Base-by-base conservation (phyloP, 176 grass and related monocot species). In the Eleusine indica region DNA sequence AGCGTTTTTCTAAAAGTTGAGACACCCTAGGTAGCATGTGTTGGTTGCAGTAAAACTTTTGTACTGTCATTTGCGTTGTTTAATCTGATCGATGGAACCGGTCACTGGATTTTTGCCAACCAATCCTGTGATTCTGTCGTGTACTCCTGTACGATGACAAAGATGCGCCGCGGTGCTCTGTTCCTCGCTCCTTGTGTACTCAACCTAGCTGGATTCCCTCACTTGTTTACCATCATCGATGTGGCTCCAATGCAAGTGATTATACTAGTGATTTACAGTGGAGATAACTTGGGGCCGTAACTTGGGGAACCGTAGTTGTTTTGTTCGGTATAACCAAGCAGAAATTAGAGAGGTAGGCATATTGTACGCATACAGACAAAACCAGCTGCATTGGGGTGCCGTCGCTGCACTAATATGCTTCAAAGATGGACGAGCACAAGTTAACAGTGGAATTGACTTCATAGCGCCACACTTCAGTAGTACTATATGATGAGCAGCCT, bases 71-170 rank as follows among this genome's bases (percentile, higher is more conserved):
- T 0, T 4, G 0, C 43, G 80, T 71, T 30, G 11, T 82, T 81
- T 82, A 81, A 64, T 64, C 56, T 2, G 53, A 54, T 72, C 67
- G 78, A 90, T 73, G 66, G 71, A 71, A 56, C 66, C 43, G 5
- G 70, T 35, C 73, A 86, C 14, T 8, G 58, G 88, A 66, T 66
- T 78, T 82, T 15, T 43, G 54, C 54, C 70, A 69, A 64, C 49
- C 28, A 48, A 40, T 48, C 38, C 0, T 71, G 64, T 54, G 39
- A 40, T 48, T 28, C 0, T 71, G 64, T 54, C 35, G 5, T 41
- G 64, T 54, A 39, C 65, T 85, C 65, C 5, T 66, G 72, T 71
- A 25, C 19, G 8, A 70, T 28, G 71, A 89, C 77, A 71, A 69
- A 89, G 87, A 76, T 85, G 53, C 32, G 32, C 32, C 32, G 32